Evolutionary conservation across 495 filamentous ascomycete species (phyloP).

Genomic region (Coniosporium apollinis): DNA sequence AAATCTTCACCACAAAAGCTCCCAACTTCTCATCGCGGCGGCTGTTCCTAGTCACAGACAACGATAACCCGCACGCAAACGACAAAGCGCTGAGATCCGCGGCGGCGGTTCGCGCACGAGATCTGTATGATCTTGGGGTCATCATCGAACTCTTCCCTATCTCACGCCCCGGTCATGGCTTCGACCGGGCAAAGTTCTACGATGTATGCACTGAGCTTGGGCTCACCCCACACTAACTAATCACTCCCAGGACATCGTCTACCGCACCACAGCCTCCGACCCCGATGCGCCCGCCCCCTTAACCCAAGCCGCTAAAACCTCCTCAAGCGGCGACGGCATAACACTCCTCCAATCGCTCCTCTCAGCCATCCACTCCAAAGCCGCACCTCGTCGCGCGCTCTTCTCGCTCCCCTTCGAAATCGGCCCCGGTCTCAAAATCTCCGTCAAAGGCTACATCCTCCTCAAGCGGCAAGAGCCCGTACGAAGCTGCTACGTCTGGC

Average conservation of each 20-base stretch:
- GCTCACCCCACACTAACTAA: slow-evolving; percentile 53
- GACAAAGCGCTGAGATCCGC: slow-evolving; percentile 55
- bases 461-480: slow-evolving; percentile 67
- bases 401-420: slow-evolving; percentile 80
- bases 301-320: slow-evolving; percentile 19
- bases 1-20: slow-evolving; percentile 89
- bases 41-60: slow-evolving; percentile 89
- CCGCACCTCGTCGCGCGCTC: slow-evolving; percentile 68
- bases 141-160: slow-evolving; percentile 91
- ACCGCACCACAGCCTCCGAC: slow-evolving; percentile 33
- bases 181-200: slow-evolving; percentile 79
- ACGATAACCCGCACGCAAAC: slow-evolving; percentile 67
- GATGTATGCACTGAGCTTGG: slow-evolving; percentile 39
- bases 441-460: slow-evolving; percentile 82
- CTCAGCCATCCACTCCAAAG: slow-evolving; percentile 80
- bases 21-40: slow-evolving; percentile 85
- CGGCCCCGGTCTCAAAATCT: slow-evolving; percentile 67
- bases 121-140: slow-evolving; percentile 88
- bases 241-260: slow-evolving; percentile 22
- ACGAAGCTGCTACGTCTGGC: slow-evolving; percentile 69
- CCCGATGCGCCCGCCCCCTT: slow-evolving; percentile 48
- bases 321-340: slow-evolving; percentile 51
- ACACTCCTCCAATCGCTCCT: slow-evolving; percentile 66
- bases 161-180: slow-evolving; percentile 51
- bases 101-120: slow-evolving; percentile 75